Percentiles rank a stretch among this genome's conserved stretches.
Conservation (phyloP, 78 protist species). For the Guillardia theta region DNA sequence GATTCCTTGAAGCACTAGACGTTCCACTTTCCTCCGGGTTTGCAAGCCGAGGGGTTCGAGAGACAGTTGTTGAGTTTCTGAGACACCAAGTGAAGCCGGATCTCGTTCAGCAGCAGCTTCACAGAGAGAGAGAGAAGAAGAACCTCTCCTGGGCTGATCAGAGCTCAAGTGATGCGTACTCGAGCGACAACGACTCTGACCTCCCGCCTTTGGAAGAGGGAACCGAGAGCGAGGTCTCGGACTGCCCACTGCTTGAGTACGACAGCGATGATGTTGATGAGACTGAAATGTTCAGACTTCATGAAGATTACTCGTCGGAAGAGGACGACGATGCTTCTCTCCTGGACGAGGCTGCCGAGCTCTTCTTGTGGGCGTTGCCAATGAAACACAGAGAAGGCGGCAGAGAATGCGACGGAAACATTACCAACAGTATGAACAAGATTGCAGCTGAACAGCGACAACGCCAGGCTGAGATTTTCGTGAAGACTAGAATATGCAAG, state of each 20-base stretch:
- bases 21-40: neutral
- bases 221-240: neutral
- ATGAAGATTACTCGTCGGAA: neutral
- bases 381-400: neutral
- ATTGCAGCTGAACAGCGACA: neutral
- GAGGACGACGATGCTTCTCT: neutral
- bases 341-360: neutral
- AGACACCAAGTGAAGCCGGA: neutral
- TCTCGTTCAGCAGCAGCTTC: neutral
- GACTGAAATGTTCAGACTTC: neutral
- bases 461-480: neutral
- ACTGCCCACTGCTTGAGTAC: neutral
- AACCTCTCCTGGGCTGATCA: constrained; percentile 28
- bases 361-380: neutral
- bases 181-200: neutral
- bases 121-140: neutral
- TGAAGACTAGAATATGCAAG: neutral
- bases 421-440: neutral
- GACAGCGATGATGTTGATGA: neutral
- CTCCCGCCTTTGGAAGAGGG: neutral
- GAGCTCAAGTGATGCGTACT: neutral
- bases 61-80: neutral
- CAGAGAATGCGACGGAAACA: neutral
- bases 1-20: neutral
- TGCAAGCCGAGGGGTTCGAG: neutral